Percentiles rank a stretch among this genome's conserved stretches.
Evolutionary conservation across 192 early-diverging fungal species (phyloP).

Genomic region (Coemansia sp.): DNA sequence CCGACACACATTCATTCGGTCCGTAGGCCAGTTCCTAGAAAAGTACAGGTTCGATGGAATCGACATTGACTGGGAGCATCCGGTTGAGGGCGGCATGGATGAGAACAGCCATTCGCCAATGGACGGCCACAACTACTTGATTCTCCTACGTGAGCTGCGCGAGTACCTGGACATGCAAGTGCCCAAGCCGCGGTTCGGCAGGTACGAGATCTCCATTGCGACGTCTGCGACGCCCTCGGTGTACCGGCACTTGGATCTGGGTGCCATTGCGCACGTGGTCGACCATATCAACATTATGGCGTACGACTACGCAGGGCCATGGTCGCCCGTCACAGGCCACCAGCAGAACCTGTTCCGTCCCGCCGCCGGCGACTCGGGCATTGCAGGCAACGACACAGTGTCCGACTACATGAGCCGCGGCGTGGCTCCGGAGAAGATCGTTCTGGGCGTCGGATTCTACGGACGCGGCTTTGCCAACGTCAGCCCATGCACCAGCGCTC

Average conservation of each 20-base stretch:
- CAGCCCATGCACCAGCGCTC: constrained; percentile 51
- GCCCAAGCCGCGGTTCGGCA: constrained; percentile 38
- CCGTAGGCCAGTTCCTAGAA: constrained; percentile 47
- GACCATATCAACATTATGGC: constrained; percentile 92
- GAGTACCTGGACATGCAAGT: constrained; percentile 57
- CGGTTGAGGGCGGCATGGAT: constrained; percentile 62
- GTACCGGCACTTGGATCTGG: constrained; percentile 64
- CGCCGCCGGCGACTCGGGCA: constrained; percentile 58
- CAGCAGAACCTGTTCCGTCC: constrained; percentile 81
- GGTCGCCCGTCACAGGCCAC: constrained; percentile 72
- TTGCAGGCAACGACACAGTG: constrained; percentile 68
- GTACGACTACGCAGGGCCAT: constrained; percentile 74
- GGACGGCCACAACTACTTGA: constrained; percentile 79
- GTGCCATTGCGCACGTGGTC: constrained; percentile 63
- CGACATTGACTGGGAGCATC: constrained; percentile 82
- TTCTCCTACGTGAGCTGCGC: constrained; percentile 73
- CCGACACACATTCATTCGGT: constrained; percentile 63
- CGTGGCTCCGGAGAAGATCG: constrained; percentile 79
- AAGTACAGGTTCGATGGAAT: constrained; percentile 56
- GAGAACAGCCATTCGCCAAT: constrained; percentile 63
- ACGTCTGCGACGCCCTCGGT: constrained; percentile 63
- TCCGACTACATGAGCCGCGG: constrained; percentile 68
- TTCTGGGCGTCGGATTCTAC: constrained; percentile 90
- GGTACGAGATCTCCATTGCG: constrained; percentile 69
- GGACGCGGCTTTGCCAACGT: constrained; percentile 92